These are phyloP conservation scores for Mycena albidolilacea DNA, from an alignment of 768 basidiomycete species.

Conservation along the genomic window DNA sequence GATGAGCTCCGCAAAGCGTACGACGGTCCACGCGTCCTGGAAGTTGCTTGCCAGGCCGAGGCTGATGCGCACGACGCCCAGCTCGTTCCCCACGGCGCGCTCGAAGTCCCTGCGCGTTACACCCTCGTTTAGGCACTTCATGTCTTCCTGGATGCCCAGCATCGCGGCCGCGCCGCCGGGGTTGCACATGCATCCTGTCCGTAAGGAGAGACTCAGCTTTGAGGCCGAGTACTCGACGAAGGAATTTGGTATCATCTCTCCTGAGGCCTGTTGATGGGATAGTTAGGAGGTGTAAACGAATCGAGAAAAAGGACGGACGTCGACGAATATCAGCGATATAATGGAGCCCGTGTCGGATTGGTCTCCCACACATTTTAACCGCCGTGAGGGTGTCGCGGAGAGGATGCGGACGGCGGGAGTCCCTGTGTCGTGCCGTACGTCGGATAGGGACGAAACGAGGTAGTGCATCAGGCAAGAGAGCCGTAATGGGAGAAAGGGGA, in stretches of 20 bases:
- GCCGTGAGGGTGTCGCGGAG: slow-evolving; percentile 70
- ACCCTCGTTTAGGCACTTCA: slow-evolving; percentile 72
- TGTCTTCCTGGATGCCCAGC: slow-evolving; percentile 75
- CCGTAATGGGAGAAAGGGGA: slow-evolving; percentile 84
- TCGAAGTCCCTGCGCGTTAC: slow-evolving; percentile 77
- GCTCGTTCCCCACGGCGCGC: slow-evolving; percentile 70
- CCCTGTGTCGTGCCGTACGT: slow-evolving; percentile 74
- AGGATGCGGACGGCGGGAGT: slow-evolving; percentile 78
- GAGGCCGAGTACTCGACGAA: slow-evolving; percentile 83
- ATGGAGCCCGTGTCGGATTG: slow-evolving; percentile 77
- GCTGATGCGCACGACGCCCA: slow-evolving; percentile 84
- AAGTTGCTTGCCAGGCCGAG: slow-evolving; percentile 86
- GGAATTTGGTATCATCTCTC: slow-evolving; percentile 77
- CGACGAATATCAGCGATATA: slow-evolving; percentile 73
- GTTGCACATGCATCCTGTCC: slow-evolving; percentile 92
- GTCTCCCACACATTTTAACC: slow-evolving; percentile 71
- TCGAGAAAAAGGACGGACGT: slow-evolving; percentile 58
- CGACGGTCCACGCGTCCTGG: slow-evolving; percentile 76
- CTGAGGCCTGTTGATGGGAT: slow-evolving; percentile 63
- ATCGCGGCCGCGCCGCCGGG: slow-evolving; percentile 85
- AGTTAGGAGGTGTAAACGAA: slow-evolving; percentile 10
- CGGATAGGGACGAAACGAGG: slow-evolving; percentile 68
- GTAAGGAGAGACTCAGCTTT: slow-evolving; percentile 75
- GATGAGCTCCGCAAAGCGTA: slow-evolving; percentile 64
- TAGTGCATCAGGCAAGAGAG: slow-evolving; percentile 79